Evolutionary conservation across 768 basidiomycete genomes (phyloP), one percentile per base, ranked within the genome.

Genomic region (Podaxis sp.): DNA sequence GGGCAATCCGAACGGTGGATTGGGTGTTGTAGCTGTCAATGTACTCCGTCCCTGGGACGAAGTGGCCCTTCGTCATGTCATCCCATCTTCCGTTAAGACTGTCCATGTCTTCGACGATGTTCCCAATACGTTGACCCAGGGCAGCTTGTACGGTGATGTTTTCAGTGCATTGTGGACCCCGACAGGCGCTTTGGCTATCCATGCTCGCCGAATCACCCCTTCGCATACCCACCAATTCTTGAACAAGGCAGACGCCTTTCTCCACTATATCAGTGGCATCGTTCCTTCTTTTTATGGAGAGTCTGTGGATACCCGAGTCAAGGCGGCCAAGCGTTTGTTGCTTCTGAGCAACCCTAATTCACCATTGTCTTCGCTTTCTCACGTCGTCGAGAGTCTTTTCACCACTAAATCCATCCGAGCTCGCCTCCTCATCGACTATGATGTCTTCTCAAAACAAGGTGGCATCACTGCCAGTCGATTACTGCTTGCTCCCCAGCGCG

Each of bases 31-130:
- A 58, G 73, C 82, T 48, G 88, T 93, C 55, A 88, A 90, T 63
- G 86, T 92, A n/a, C 78, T 93, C 55, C 84, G 90, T 50, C 91
- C 94, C 23, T 95, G 94, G 94, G 77, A 83, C 67, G 84, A 87
- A 61, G 75, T 78, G 18, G 81, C 83, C n/a, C 78, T 96, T 62
- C 79, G 78, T 63, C 71, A 69, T 13, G 72, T 81, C 25, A 68
- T 95, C 36, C 93, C 93, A 5, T 55, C 77, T 5, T 81, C 82
- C 14, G 87, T 78, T 21, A 79, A 75, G 66, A 74, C 72, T 25
- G 75, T 95, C 5, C 81, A 91, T 66, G 88, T 95, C 61, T 73
- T 93, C 27, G 91, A 93, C 63, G 93, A 95, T 63, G 89, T 91
- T 10, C 82, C 87, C 2, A 80, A 82, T 50, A 72, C 81, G 38